Evolutionary conservation across 139 green algal species (phyloP), one percentile per base, ranked within the genome.

Genomic region (Nannochloris sp.): DNA sequence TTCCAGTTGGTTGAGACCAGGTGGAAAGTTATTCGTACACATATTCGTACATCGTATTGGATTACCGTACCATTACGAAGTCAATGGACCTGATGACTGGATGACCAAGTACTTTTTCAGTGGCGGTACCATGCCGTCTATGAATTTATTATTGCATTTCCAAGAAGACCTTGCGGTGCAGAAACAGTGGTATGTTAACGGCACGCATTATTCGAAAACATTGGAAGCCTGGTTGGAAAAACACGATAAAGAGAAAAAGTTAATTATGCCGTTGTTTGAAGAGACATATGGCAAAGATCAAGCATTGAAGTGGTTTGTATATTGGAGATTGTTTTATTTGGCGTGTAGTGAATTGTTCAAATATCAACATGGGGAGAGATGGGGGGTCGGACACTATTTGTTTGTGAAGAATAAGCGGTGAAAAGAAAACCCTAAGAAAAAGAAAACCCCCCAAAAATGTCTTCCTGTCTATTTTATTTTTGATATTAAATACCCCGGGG

Each of bases 61-160:
- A 29, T 75, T 81, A 55, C 79, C 89, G 3, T 97, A 97, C 73
- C 87, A 97, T 61, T 97, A 95, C 60, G 85, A 94, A 79, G 84
- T 89, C 8, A 30, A 87, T 19, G 63, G 71, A 35, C 81, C 89
- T 61, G 75, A 85, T 23, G 92, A 98, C 76, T 98, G 92, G 92
- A 97, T 98, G 88, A 71, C 84, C 12, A 81, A 81, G 29, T 89
- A 98, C 76, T 98, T 98, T 64, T 98, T 97, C 77, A 83, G 76
- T 54, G 59, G 59, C 5, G 91, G 93, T 58, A 98, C 91, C 46
- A 98, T 98, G 93, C 85, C 89, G 8, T 85, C 75, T 24, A 64
- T 87, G 1, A 80, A 96, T 75, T 78, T 97, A 23, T 76, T 98
- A 38, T 75, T 89, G 3, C 83, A 91, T 83, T 97, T 97, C 74